Conservation (phyloP, 2,329 filamentous ascomycete genomes). For the Bipolaris gigantea region DNA sequence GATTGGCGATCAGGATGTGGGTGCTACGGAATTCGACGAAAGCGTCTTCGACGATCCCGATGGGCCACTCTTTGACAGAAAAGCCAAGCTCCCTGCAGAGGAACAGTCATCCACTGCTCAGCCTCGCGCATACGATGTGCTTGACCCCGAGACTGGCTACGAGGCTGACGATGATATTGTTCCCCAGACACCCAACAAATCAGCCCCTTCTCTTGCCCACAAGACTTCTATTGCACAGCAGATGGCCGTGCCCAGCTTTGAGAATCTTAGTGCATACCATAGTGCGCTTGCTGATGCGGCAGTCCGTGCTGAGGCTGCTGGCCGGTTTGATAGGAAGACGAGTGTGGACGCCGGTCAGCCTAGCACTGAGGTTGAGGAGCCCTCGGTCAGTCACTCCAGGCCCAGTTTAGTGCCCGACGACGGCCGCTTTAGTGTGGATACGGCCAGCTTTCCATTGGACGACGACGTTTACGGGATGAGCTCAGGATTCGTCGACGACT, state of each 20-base stretch:
- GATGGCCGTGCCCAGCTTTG: slow-evolving; percentile 40
- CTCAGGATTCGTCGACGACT: slow-evolving; percentile 47
- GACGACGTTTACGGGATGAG: slow-evolving; percentile 39
- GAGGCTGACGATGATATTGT: slow-evolving; percentile 40
- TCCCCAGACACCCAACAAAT: slow-evolving; percentile 29
- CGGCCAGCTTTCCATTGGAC: slow-evolving; percentile 44
- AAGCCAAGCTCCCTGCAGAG: slow-evolving; percentile 26
- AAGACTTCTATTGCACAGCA: slow-evolving; percentile 42
- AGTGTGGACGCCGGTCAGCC: slow-evolving; percentile 46
- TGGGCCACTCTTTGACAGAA: slow-evolving; percentile 55
- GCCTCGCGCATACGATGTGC: slow-evolving; percentile 19
- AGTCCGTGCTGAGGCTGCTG: slow-evolving; percentile 72
- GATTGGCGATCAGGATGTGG: slow-evolving; percentile 56
- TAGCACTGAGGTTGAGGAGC: slow-evolving; percentile 40
- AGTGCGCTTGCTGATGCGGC: slow-evolving; percentile 82
- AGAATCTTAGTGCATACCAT: slow-evolving; percentile 73
- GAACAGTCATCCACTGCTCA: slow-evolving; percentile 21
- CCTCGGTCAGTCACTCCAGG: slow-evolving; percentile 37
- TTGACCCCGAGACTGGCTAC: slow-evolving; percentile 32
- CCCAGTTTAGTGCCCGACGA: slow-evolving; percentile 55
- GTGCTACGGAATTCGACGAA: slow-evolving; percentile 67
- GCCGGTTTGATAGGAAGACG: slow-evolving; percentile 69
- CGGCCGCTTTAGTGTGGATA: slow-evolving; percentile 52
- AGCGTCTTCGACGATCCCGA: slow-evolving; percentile 67
- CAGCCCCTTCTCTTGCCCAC: slow-evolving; percentile 57